Evolutionary conservation across 2,329 filamentous ascomycete species (phyloP).

Genomic region (Trichoderma simmonsii): DNA sequence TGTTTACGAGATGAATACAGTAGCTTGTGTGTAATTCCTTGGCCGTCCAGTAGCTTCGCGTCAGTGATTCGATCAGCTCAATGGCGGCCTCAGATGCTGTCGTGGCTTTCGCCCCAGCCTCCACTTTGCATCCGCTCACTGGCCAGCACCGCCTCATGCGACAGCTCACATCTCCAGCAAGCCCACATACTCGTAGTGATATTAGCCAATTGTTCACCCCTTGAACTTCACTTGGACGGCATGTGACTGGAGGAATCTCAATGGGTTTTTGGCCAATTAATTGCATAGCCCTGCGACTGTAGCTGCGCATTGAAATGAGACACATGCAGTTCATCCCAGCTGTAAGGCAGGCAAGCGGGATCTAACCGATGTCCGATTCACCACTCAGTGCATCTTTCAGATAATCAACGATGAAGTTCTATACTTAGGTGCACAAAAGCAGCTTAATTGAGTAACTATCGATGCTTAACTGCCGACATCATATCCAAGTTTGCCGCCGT

Average conservation of each 20-base stretch:
- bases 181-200: not conserved
- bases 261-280: not conserved
- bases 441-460: not conserved
- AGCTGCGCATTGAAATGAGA: not conserved
- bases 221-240: not conserved
- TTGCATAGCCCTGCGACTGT: not conserved
- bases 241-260: not conserved
- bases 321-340: not conserved
- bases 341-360: not conserved
- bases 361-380: not conserved
- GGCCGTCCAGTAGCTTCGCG: not conserved
- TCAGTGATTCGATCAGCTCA: not conserved
- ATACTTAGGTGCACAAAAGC: not conserved
- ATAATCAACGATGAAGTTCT: not conserved
- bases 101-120: constrained; percentile 15
- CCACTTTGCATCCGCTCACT: constrained; percentile 13
- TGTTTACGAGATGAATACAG: not conserved
- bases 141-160: constrained; percentile 13
- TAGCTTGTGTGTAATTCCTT: not conserved
- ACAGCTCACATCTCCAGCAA: not conserved
- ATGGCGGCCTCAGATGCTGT: constrained; percentile 12
- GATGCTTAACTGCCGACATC: not conserved
- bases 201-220: not conserved
- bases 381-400: not conserved
- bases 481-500: not conserved